A percentile compares a stretch with the other conserved stretches of the same genome.
Conservation (phyloP, 805 yeast genomes). For the Candida railenensis region DNA sequence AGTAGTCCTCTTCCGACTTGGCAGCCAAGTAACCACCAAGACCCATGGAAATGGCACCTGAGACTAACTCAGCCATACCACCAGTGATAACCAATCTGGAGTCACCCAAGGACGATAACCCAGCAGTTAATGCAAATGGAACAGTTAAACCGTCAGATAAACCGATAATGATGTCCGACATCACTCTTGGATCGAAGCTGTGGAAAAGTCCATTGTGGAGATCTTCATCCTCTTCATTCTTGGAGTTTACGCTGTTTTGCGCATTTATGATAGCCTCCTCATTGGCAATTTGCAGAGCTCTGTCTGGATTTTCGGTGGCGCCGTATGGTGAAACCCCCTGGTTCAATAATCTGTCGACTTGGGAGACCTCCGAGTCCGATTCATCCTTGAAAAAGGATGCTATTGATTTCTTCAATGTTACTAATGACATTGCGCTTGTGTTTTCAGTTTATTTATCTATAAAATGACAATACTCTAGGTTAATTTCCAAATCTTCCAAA, state of each 20-base stretch:
- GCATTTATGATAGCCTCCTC: constrained; percentile 38
- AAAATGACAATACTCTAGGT: too few relatives aligned
- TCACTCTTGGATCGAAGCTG: constrained; percentile 82
- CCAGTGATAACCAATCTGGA: constrained; percentile 91
- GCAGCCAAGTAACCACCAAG: constrained; percentile 97
- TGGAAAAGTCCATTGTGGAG: constrained; percentile 41
- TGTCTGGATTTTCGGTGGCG: constrained; percentile 26
- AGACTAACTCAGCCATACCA: constrained; percentile 95
- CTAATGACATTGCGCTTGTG: constrained; percentile 34
- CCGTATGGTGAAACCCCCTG: constrained; percentile 39
- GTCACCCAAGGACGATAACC: constrained; percentile 86
- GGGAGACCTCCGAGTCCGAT: constrained; percentile 30
- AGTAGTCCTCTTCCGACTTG: constrained; percentile 78
- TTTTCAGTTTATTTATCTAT: too few relatives aligned
- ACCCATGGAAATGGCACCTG: constrained; percentile 98
- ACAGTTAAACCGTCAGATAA: constrained; percentile 94
- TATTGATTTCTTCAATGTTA: constrained; percentile 36
- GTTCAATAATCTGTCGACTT: constrained; percentile 30
- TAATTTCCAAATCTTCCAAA: too few relatives aligned
- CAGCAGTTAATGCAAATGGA: constrained; percentile 98
- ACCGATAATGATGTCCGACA: constrained; percentile 92
- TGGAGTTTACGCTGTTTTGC: constrained; percentile 17
- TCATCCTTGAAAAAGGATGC: constrained; percentile 21
- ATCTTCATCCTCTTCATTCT: constrained; percentile 24
- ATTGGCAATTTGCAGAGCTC: constrained; percentile 33